A percentile compares a stretch with the other conserved stretches of the same genome.
Evolutionary conservation across 2,329 filamentous ascomycete genomes (phyloP).

Genomic region (Curvularia verruculosa): DNA sequence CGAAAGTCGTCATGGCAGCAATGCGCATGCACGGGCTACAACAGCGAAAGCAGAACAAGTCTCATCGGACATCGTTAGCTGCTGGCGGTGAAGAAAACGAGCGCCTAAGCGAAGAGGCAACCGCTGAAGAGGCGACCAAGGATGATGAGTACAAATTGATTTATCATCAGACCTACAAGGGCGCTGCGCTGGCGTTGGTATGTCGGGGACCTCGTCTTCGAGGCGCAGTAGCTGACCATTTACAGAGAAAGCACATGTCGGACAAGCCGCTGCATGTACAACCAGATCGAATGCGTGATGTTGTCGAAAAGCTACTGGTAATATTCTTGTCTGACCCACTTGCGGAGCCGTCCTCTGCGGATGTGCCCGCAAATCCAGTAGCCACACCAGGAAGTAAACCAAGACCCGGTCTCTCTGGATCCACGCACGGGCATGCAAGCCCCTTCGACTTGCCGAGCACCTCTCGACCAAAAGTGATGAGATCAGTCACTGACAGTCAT

Average conservation of each 20-base stretch:
- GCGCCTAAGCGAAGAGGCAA: slow-evolving; percentile 22
- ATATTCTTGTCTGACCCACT: slow-evolving; percentile 57
- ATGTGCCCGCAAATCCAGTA: slow-evolving; percentile 21
- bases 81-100: slow-evolving; percentile 24
- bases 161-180: slow-evolving; percentile 60
- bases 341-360: slow-evolving; percentile 23
- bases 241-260: slow-evolving; percentile 49
- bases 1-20: slow-evolving; percentile 59
- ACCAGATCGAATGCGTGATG: slow-evolving; percentile 54
- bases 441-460: slow-evolving; percentile 45
- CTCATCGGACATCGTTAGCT: slow-evolving; percentile 31
- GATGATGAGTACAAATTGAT: slow-evolving; percentile 60
- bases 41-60: slow-evolving; percentile 49
- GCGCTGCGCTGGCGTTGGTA: slow-evolving; percentile 56
- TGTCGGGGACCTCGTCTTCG: background rate
- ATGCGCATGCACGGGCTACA: slow-evolving; percentile 60
- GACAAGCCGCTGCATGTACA: slow-evolving; percentile 47
- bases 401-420: slow-evolving; percentile 25
- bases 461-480: slow-evolving; percentile 20
- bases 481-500: slow-evolving; percentile 23
- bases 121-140: slow-evolving; percentile 42
- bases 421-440: slow-evolving; percentile 34
- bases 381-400: slow-evolving; percentile 39
- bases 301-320: slow-evolving; percentile 54
- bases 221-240: background rate